phyloP scores from a whole-genome alignment of 345 rosid genomes.

The Pistacia integerrima region DNA sequence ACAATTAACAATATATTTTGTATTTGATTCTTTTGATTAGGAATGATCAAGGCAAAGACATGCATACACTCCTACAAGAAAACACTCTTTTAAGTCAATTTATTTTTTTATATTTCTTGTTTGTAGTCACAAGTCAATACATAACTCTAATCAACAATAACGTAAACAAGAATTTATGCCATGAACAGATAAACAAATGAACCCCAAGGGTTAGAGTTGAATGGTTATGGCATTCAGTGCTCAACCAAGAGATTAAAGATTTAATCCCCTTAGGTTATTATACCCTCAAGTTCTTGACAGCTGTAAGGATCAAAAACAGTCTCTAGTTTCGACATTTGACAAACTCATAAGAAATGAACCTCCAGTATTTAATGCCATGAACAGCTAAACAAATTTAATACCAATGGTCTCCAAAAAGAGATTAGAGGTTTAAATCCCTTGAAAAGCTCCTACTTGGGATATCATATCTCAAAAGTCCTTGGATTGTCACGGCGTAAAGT shows the following conservation, averaged over 20 bases:
- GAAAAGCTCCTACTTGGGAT: no score
- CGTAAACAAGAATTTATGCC: not conserved
- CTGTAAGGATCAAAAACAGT: not conserved
- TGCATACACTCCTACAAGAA: not conserved
- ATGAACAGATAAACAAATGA: not conserved
- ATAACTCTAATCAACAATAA: not conserved
- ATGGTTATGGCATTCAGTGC: not conserved
- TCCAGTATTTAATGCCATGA: no score
- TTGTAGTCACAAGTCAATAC: not conserved
- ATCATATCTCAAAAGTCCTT: no score
- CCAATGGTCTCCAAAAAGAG: no score
- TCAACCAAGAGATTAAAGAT: not conserved
- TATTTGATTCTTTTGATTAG: not conserved
- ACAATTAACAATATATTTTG: not conserved
- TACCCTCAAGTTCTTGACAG: not conserved
- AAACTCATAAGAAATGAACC: no score
- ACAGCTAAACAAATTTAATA: no score
- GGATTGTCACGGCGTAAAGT: no score
- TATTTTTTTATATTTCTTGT: no score
- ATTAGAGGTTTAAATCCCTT: no score
- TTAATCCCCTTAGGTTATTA: not conserved
- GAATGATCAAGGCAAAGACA: not conserved
- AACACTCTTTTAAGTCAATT: not conserved
- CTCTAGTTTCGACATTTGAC: no score
- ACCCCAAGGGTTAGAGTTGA: not conserved